Evolutionary conservation across 441 rosid genomes (phyloP), one percentile per base, ranked within the genome.

Genomic region (Syzygium malaccense): DNA sequence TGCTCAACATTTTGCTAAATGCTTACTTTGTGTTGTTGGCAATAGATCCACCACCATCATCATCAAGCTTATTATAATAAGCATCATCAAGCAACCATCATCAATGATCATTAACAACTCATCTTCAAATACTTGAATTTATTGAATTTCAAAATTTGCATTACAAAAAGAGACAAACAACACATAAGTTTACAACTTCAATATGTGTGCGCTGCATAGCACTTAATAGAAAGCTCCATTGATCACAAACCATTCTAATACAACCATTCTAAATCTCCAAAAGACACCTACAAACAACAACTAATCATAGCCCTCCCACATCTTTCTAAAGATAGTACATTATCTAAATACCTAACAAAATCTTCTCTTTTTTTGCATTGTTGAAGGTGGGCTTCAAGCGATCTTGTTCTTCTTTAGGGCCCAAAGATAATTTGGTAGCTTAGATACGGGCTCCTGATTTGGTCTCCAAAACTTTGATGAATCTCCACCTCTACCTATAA

Each of bases 371-470:
- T 68, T 66, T 68, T 33, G 45, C 48, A 13, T 62, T n/a, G 19
- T 62, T 1, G 68, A n/a, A 62, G 8, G 17, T 62, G 15, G 1
- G 33, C 30, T 17, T 62, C 8, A 62, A n/a, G 14, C 3, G 7
- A 62, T 62, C 30, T n/a, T 62, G 30, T 6, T 62, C 9, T 62
- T 62, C 33, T 6, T 18, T n/a, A 62, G 33, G 14, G 33, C 71
- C 9, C 0, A 3, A 14, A 7, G 10, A 62, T n/a, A 9, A 62
- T 62, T 62, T 0, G 15, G 10, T 10, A 0, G 0, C 33, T n/a
- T 62, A n/a, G 68, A 62, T 28, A 1, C 19, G n/a, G 30, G 20
- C 37, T 64, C 1, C 11, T 64, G 3, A 64, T n/a, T 7, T 62
- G 33, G 20, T n/a, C 4, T 62, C 19, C 1, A 62, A 0, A n/a